Percentiles rank a stretch among this genome's conserved stretches.
Conservation (phyloP, 106 monocot genomes). For the Posidonia australis region DNA sequence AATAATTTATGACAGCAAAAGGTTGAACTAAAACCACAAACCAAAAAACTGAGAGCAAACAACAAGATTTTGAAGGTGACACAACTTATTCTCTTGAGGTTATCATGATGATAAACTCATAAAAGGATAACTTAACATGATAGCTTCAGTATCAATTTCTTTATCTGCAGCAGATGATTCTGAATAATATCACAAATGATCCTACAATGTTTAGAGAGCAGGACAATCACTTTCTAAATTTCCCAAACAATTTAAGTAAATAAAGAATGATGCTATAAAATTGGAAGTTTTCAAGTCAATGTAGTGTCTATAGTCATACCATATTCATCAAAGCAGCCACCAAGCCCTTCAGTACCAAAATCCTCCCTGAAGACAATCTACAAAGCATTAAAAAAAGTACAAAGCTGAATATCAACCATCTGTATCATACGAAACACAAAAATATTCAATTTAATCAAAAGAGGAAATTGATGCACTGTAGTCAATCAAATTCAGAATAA, state of each 20-base stretch:
- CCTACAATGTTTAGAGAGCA: constrained; percentile 17
- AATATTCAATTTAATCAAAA: neutral
- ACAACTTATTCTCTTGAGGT: no score
- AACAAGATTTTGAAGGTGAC: no score
- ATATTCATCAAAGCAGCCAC: constrained; percentile 98
- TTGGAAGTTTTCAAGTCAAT: neutral
- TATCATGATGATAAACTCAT: no score
- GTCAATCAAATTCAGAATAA: no score
- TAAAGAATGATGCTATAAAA: neutral
- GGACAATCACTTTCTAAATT: neutral
- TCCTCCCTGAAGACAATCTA: constrained; percentile 98
- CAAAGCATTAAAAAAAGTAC: neutral
- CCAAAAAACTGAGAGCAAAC: no score
- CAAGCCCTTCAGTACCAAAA: constrained; percentile 98
- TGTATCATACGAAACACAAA: neutral
- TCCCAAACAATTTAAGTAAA: neutral
- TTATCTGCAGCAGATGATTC: constrained; percentile 72
- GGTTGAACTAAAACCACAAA: neutral
- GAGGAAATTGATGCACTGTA: neutral
- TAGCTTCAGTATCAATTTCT: neutral
- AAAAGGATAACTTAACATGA: neutral
- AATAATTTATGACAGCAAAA: neutral
- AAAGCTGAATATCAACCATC: neutral
- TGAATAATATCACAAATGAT: constrained; percentile 84
- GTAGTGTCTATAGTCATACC: constrained; percentile 32